Base-by-base conservation (phyloP, 1,284 basidiomycete genomes). In the Earliella scabrosa region DNA sequence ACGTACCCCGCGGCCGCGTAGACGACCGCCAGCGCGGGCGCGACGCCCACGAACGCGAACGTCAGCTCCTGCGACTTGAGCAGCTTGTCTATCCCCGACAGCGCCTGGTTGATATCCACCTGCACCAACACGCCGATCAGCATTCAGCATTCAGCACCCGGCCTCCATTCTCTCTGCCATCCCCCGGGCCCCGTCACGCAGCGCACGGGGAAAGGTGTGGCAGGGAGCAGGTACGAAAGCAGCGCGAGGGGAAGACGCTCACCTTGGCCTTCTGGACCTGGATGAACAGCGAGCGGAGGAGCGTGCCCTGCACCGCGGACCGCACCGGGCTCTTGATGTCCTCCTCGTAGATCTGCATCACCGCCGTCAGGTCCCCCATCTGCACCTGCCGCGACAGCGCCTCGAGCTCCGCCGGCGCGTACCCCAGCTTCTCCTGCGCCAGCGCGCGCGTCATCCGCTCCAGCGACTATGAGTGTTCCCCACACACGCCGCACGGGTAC, bases 251-350 rank as follows among this genome's bases (percentile, higher is more conserved):
- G 16, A n/a, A 13, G 20, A 24, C 9, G 62, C 76, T 50, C 23
- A 94, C 95, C 81, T 98, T 98, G 55, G 95, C 93, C 73, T 98
- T 99, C 68, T 99, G 97, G 2, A 98, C 83, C 71, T 98, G 97
- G 52, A 99, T 92, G 56, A 99, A 87, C 31, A 96, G 75, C 0
- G 93, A 90, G 36, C 97, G 83, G 24, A 98, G 77, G 13, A 99
- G 81, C 13, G 89, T 90, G 4, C 97, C 97, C 3, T 82, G 77
- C 6, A 98, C 59, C 4, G 88, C 92, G 27, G 92, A 94, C 64
- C 84, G 88, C 54, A 98, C 68, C 0, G 97, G 97, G 21, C 77
- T 82, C 73, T 88, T 90, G 74, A 99, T 93, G 66, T 98, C 95
- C 60, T 90, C 82, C 75, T 99, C 97, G 70, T 97, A 98, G 10